Base-by-base conservation (phyloP, 345 rosid species). In the Citrus unshiu region DNA sequence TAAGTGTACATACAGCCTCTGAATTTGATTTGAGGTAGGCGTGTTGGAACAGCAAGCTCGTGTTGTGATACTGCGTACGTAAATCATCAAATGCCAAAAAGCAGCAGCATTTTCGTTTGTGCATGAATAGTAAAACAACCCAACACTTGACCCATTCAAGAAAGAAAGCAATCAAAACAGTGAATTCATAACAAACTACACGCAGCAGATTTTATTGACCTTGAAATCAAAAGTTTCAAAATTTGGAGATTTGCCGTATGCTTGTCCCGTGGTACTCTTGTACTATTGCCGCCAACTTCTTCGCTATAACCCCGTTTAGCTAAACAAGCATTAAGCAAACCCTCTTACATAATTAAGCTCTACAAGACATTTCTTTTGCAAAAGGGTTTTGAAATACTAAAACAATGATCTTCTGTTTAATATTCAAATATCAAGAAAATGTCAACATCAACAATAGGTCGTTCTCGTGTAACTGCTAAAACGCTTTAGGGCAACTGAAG, bases 391-490 rank as follows among this genome's bases (percentile, higher is more conserved):
- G 39, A 74, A 14, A 25, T 57, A 40, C 46, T 40, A 40, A 40
- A 40, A 9, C 46, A 40, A 9, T 9, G 0, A 7, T 7, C 16
- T 16, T 25, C 21, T 29, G 19, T 74, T 70, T 7, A 62, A 25
- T 4, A 30, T 43, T 46, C n/a, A 51, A 64, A 8, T 35, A 67
- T 6, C 0, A 37, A 30, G 57, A 60, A 61, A 7, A 22, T 51
- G 76, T 78, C 72, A 62, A 78, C 78, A 77, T 73, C 67, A 73
- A 19, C 13, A 49, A 59, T 56, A 30, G 18, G 68, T 13, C 68
- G 30, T 13, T 13, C 51, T 46, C 51, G 0, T 43, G 51, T 10
- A 12, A 10, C 4, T 12, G 72, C 72, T 54, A 57, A 63, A 63
- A 82, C 58, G 82, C 65, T 79, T 49, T 3, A 14, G n/a, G 29